phyloP scores from a whole-genome alignment of 75 land plant genomes.

The Larix kaempferi region DNA sequence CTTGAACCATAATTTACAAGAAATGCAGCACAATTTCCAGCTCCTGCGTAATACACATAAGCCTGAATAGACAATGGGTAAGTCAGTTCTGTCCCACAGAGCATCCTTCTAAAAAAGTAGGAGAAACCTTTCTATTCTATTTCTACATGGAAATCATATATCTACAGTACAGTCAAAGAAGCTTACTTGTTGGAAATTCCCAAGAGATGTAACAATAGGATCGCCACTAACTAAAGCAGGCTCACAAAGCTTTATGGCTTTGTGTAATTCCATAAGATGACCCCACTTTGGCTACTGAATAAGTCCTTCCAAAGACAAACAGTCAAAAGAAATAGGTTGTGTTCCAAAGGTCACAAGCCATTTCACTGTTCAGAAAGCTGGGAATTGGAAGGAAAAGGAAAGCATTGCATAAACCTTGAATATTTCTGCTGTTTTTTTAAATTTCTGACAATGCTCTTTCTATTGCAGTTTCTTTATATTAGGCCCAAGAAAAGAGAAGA shows the following conservation, averaged over 20 bases:
- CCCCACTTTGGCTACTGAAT: slow-evolving; percentile 70
- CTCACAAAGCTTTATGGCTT: slow-evolving; percentile 77
- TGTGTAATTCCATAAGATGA: slow-evolving; percentile 72
- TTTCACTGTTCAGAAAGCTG: too few relatives aligned
- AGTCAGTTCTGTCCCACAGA: background rate
- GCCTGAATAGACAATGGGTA: slow-evolving; percentile 22
- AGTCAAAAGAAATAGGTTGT: too few relatives aligned
- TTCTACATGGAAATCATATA: background rate
- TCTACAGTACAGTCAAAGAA: too few relatives aligned
- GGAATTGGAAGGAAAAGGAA: too few relatives aligned
- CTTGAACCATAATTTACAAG: slow-evolving; percentile 57
- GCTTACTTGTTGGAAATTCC: slow-evolving; percentile 51
- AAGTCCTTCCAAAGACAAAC: too few relatives aligned
- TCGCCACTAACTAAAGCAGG: slow-evolving; percentile 61
- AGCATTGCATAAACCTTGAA: too few relatives aligned
- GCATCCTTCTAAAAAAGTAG: background rate
- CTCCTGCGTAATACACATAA: slow-evolving; percentile 45
- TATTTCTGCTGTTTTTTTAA: too few relatives aligned
- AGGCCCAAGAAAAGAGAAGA: too few relatives aligned
- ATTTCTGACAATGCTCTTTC: too few relatives aligned
- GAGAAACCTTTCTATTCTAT: background rate
- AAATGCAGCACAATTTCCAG: slow-evolving; percentile 70
- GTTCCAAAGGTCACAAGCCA: too few relatives aligned
- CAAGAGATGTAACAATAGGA: slow-evolving; percentile 46
- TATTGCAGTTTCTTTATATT: too few relatives aligned